A percentile compares a stretch with the other conserved stretches of the same genome.
Conservation (phyloP, 148 eudicot species). For the Rhododendron henanense region DNA sequence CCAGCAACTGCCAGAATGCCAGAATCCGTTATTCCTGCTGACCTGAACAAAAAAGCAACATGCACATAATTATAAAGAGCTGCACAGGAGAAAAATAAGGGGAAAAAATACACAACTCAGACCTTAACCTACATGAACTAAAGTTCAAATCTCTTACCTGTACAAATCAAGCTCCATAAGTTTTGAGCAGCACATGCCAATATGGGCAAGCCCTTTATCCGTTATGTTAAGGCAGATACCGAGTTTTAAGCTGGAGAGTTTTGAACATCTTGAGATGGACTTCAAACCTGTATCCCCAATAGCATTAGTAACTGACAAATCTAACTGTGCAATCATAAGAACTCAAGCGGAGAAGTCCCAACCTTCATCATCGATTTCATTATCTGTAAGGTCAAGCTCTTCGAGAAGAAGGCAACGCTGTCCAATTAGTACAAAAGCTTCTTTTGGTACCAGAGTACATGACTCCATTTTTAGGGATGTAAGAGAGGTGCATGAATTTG, state of each 20-base stretch:
- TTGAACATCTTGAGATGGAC: slow-evolving; percentile 76
- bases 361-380: slow-evolving; percentile 91
- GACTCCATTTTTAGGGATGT: slow-evolving; percentile 80
- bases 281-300: slow-evolving; percentile 51
- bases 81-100: neutral
- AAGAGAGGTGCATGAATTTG: slow-evolving; percentile 64
- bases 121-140: neutral
- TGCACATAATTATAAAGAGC: slow-evolving; percentile 1
- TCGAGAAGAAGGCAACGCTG: slow-evolving; percentile 63
- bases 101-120: neutral
- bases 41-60: slow-evolving; percentile 38
- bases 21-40: slow-evolving; percentile 67
- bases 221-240: slow-evolving; percentile 83
- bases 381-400: slow-evolving; percentile 94
- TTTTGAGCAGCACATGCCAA: slow-evolving; percentile 69
- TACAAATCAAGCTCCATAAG: slow-evolving; percentile 83
- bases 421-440: slow-evolving; percentile 83
- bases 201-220: slow-evolving; percentile 58
- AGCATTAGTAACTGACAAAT: slow-evolving; percentile 6
- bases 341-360: neutral
- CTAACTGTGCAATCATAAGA: neutral
- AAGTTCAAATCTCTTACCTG: slow-evolving; percentile 45
- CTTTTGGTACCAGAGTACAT: slow-evolving; percentile 61
- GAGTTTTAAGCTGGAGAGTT: slow-evolving; percentile 59
- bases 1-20: slow-evolving; percentile 64